Conservation (phyloP, 371 early-diverging fungal genomes). For the Mucor velutinosus region DNA sequence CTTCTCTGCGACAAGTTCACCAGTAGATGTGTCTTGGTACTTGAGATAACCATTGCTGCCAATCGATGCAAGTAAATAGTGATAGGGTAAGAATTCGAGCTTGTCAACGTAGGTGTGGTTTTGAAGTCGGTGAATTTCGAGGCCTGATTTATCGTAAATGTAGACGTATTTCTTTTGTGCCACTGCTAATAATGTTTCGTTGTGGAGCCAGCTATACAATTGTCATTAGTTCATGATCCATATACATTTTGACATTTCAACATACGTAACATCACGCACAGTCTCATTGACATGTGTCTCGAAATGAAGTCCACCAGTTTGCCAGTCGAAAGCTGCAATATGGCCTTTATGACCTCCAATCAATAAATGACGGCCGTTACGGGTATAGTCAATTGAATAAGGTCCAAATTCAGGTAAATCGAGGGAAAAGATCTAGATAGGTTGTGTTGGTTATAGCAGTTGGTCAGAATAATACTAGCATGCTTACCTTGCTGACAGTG, state of each 20-base stretch:
- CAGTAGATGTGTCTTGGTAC: conserved; percentile 98
- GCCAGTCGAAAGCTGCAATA: conserved; percentile 93
- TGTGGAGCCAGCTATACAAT: conserved; percentile 84
- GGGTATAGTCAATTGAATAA: conserved; percentile 87
- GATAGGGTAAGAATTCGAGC: conserved; percentile 96
- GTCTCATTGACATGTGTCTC: conserved; percentile 91
- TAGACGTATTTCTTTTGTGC: conserved; percentile 97
- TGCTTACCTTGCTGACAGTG: conserved; percentile 74
- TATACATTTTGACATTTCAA: conserved; percentile 5
- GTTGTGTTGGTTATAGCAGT: background rate
- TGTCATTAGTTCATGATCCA: background rate
- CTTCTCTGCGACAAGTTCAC: conserved; percentile 83
- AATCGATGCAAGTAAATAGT: conserved; percentile 90
- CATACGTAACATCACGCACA: conserved; percentile 89
- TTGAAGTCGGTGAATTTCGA: conserved; percentile 93
- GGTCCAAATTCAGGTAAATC: conserved; percentile 88
- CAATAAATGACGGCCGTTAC: conserved; percentile 87
- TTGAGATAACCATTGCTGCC: conserved; percentile 84
- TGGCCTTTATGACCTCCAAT: conserved; percentile 93
- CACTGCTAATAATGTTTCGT: conserved; percentile 96
- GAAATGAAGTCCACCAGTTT: conserved; percentile 76
- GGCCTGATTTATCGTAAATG: conserved; percentile 94
- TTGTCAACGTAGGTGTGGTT: conserved; percentile 82
- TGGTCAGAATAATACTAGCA: no score
- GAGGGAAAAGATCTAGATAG: conserved; percentile 74